Evolutionary conservation across 2,329 filamentous ascomycete genomes (phyloP).

Genomic region (Lecanoromycetidae sp.): DNA sequence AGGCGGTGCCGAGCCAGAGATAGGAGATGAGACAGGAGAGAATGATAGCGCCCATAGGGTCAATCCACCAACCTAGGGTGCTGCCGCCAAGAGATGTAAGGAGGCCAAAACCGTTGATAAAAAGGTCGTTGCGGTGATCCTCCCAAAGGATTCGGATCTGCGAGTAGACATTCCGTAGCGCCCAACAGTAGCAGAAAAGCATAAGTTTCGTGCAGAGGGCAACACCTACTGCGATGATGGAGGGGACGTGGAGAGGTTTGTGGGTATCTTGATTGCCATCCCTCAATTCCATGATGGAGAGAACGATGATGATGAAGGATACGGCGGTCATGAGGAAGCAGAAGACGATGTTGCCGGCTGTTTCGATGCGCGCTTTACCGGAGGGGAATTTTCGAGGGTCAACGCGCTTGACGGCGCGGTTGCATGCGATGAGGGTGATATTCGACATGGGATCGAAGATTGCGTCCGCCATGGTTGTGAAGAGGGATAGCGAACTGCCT

Average conservation of each 20-base stretch:
- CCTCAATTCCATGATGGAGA: conserved; percentile 54
- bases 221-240: conserved; percentile 69
- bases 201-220: conserved; percentile 75
- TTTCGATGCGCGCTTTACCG: conserved; percentile 88
- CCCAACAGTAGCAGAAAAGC: conserved; percentile 87
- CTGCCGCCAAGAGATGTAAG: conserved; percentile 81
- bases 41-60: conserved; percentile 79
- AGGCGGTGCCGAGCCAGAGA: conserved; percentile 77
- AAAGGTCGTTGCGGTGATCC: conserved; percentile 92
- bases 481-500: conserved; percentile 87
- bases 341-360: conserved; percentile 89
- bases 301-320: conserved; percentile 82
- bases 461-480: conserved; percentile 94
- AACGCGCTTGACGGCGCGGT: conserved; percentile 77
- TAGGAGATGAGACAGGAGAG: conserved; percentile 65
- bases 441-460: conserved; percentile 90
- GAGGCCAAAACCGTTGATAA: conserved; percentile 90
- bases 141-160: conserved; percentile 91
- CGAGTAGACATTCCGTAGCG: conserved; percentile 77
- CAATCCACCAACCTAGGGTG: conserved; percentile 88
- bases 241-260: conserved; percentile 64
- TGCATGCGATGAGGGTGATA: conserved; percentile 70
- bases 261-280: conserved; percentile 36
- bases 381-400: conserved; percentile 79
- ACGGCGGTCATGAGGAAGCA: conserved; percentile 93